Conservation (phyloP, 2,329 filamentous ascomycete genomes). For the Coniochaeta prunicola region DNA sequence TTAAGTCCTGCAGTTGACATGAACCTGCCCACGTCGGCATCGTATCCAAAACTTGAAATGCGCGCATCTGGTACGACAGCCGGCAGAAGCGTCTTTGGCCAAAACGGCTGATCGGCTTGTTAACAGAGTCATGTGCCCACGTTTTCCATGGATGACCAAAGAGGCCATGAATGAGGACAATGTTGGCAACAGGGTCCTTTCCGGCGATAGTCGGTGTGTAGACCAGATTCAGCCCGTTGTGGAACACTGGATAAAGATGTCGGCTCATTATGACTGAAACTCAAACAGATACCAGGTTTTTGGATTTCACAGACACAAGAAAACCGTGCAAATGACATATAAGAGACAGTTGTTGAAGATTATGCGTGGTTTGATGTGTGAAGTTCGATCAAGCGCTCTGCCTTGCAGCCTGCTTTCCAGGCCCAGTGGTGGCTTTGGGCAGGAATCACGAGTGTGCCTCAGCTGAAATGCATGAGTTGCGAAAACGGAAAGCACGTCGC, state of each 20-base stretch:
- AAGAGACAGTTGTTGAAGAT: too few species aligned
- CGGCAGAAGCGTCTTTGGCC: background rate
- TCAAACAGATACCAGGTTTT: too few species aligned
- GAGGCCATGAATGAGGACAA: conserved; percentile 1
- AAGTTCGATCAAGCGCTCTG: too few species aligned
- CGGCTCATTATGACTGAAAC: too few species aligned
- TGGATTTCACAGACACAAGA: too few species aligned
- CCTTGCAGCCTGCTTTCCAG: too few species aligned
- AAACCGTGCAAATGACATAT: too few species aligned
- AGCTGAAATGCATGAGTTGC: too few species aligned
- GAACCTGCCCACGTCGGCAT: background rate
- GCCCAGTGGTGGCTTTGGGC: too few species aligned
- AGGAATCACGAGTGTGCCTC: too few species aligned
- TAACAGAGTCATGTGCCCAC: background rate
- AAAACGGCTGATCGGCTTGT: background rate
- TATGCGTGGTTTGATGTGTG: too few species aligned
- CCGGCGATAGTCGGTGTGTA: background rate
- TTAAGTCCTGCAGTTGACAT: background rate
- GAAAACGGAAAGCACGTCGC: too few species aligned
- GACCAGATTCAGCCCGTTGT: background rate
- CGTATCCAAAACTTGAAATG: background rate
- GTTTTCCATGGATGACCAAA: background rate
- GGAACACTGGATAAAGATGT: background rate
- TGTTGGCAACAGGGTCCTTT: background rate
- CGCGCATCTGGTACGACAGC: background rate